These are phyloP conservation scores for Funneliformis mosseae DNA, from an alignment of 192 early-diverging fungal species.

Conservation along the genomic window DNA sequence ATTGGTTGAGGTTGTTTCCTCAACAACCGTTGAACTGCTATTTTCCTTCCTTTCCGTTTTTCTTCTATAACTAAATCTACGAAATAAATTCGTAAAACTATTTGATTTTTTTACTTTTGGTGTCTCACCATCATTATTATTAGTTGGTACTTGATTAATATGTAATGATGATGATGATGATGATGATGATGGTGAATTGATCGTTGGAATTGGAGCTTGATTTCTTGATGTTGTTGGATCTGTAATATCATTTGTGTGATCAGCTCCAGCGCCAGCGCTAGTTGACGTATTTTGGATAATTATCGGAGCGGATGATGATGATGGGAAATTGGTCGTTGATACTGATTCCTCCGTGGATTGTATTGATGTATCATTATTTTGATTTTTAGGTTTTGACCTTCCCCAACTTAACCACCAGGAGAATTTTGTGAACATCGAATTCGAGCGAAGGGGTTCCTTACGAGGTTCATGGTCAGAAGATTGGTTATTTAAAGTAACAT, in stretches of 20 bases:
- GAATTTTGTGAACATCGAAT: neutral
- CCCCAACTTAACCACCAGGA: conserved; percentile 28
- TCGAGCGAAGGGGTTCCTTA: neutral
- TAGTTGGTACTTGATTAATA: neutral
- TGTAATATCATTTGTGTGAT: neutral
- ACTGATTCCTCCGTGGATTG: neutral
- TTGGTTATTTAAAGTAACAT: neutral
- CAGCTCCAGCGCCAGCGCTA: neutral
- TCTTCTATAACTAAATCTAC: conserved; percentile 11
- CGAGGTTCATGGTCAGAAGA: neutral
- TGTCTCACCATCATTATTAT: neutral
- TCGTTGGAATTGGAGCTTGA: neutral
- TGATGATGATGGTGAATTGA: neutral
- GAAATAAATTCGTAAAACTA: conserved; percentile 11
- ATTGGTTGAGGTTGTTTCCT: neutral
- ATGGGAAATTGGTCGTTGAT: neutral
- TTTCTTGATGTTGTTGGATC: neutral
- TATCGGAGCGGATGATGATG: neutral
- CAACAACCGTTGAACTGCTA: neutral
- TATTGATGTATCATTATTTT: neutral
- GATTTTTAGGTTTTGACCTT: conserved; percentile 7
- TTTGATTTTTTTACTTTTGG: conserved; percentile 2
- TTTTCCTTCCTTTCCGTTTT: conserved; percentile 6
- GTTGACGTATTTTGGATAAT: neutral
- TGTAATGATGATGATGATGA: neutral